Percentiles rank a stretch among this genome's conserved stretches.
These are phyloP conservation scores for Mortierella sp. DNA, from an alignment of 371 early-diverging fungal species.

Conservation along the genomic window DNA sequence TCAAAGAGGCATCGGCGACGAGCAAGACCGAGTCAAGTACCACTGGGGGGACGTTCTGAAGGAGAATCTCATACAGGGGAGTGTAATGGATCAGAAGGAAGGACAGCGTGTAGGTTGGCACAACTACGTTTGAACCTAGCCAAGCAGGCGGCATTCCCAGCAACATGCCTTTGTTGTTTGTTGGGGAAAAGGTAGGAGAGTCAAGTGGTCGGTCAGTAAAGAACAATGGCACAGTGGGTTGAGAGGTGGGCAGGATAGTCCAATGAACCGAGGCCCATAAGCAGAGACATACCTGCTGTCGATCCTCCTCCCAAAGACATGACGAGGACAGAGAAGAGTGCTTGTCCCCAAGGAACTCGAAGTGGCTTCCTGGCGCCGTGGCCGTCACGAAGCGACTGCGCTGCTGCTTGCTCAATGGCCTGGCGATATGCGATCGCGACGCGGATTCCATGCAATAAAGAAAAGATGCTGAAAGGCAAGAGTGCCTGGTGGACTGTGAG, in stretches of 20 bases:
- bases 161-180: constrained; percentile 27
- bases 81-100: constrained; percentile 50
- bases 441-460: constrained; percentile 63
- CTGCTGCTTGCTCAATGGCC: constrained; percentile 56
- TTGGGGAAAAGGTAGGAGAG: too few relatives aligned
- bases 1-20: constrained; percentile 59
- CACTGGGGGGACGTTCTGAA: constrained; percentile 37
- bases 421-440: constrained; percentile 65
- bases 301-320: constrained; percentile 70
- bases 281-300: constrained; percentile 30
- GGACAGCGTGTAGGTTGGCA: constrained; percentile 44
- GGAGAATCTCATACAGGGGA: constrained; percentile 36
- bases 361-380: constrained; percentile 6
- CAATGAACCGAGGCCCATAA: too few relatives aligned
- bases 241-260: neutral
- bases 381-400: constrained; percentile 35
- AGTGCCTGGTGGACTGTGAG: constrained; percentile 41
- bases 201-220: too few relatives aligned
- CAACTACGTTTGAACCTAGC: constrained; percentile 50
- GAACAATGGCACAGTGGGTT: neutral
- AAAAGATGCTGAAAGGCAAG: constrained; percentile 55
- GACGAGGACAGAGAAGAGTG: constrained; percentile 61
- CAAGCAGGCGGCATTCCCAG: constrained; percentile 53
- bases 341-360: constrained; percentile 55
- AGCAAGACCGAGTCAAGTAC: constrained; percentile 60